These are phyloP conservation scores for Singerocomus rubriflavus DNA, from an alignment of 1,284 basidiomycete genomes.

Conservation along the genomic window DNA sequence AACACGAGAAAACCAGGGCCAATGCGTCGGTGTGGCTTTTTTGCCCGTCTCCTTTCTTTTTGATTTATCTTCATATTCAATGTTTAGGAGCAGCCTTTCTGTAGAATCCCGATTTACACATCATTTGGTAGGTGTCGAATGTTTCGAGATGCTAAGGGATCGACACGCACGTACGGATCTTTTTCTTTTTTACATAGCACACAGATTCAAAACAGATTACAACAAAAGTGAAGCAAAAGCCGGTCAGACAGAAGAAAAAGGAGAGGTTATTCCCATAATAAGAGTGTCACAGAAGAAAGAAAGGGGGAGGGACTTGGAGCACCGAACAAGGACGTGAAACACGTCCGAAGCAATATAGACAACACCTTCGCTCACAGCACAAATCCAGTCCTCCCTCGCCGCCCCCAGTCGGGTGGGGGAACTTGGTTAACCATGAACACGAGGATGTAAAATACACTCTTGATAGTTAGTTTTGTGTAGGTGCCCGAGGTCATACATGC, in stretches of 20 bases:
- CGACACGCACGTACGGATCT: too few species aligned
- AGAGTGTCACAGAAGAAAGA: background rate
- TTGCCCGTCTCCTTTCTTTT: too few species aligned
- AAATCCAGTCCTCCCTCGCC: too few species aligned
- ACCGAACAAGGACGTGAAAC: constrained; percentile 2
- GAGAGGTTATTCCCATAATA: background rate
- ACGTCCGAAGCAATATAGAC: background rate
- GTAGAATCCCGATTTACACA: background rate
- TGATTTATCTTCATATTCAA: too few species aligned
- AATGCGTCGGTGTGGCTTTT: too few species aligned
- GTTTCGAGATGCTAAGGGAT: too few species aligned
- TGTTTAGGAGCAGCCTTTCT: too few species aligned
- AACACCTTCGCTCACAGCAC: background rate
- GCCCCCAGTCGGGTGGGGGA: too few species aligned
- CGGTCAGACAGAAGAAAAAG: background rate
- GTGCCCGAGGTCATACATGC: constrained; percentile 9
- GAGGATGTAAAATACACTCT: too few species aligned
- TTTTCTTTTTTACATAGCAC: constrained; percentile 6
- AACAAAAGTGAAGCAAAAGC: background rate
- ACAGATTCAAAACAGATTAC: constrained; percentile 12
- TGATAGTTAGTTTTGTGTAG: background rate
- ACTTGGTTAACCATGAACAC: too few species aligned
- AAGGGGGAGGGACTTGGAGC: background rate
- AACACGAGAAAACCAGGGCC: too few species aligned
- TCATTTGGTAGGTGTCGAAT: too few species aligned